Conservation (phyloP, 495 filamentous ascomycete species). For the Penicillium crystallinum region DNA sequence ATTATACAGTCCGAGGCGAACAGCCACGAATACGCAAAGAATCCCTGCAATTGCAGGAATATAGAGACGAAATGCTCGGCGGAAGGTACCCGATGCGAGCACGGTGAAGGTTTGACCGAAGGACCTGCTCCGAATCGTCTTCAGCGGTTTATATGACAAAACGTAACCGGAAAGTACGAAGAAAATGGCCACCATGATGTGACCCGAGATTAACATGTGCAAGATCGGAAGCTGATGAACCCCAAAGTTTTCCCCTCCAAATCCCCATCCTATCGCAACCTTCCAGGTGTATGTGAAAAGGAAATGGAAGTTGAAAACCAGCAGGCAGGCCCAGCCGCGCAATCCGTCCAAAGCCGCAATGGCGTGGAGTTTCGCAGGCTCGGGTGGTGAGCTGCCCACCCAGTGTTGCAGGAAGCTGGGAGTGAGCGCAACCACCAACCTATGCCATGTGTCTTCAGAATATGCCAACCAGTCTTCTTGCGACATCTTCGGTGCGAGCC, state of each 20-base stretch:
- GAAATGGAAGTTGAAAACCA: constrained; percentile 53
- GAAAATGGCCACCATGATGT: constrained; percentile 69
- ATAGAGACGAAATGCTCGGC: constrained; percentile 58
- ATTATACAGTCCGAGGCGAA: constrained; percentile 47
- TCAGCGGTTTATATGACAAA: constrained; percentile 59
- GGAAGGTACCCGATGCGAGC: constrained; percentile 58
- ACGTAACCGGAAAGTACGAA: constrained; percentile 70
- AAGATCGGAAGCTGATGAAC: constrained; percentile 60
- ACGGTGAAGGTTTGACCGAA: constrained; percentile 44
- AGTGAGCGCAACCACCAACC: constrained; percentile 31
- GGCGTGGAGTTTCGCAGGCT: constrained; percentile 33
- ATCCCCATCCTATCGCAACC: constrained; percentile 44
- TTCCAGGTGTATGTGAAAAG: constrained; percentile 48
- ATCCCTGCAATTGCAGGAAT: constrained; percentile 55
- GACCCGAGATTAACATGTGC: constrained; percentile 57
- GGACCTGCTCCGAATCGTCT: constrained; percentile 50
- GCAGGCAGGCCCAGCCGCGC: constrained; percentile 47
- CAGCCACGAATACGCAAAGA: constrained; percentile 49
- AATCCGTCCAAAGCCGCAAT: constrained; percentile 48
- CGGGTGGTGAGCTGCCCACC: constrained; percentile 30
- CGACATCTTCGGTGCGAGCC: constrained; percentile 13
- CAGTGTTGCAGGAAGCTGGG: constrained; percentile 40
- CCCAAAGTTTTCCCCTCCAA: constrained; percentile 45
- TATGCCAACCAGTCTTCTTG: constrained; percentile 29
- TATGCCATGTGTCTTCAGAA: constrained; percentile 24